phyloP scores from a whole-genome alignment of 352 stramenopile species.

The Pythium sukuiense region DNA sequence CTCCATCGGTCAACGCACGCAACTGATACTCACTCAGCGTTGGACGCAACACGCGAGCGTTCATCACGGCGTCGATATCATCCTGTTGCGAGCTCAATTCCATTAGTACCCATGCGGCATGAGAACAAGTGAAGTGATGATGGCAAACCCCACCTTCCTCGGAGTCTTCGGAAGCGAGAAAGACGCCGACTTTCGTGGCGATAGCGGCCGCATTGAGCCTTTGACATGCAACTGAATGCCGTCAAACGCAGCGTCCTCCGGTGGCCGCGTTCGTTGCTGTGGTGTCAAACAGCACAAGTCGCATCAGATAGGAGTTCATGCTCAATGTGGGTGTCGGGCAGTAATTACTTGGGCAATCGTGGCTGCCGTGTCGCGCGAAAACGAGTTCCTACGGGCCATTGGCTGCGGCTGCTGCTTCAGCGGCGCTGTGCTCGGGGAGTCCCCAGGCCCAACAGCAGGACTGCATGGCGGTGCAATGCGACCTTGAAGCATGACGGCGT shows the following conservation, averaged over 20 bases:
- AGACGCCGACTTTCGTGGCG: constrained; percentile 33
- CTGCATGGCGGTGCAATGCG: constrained; percentile 6
- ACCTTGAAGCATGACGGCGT: constrained; percentile 14
- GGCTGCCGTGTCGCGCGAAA: constrained; percentile 29
- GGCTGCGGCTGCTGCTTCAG: neutral
- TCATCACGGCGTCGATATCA: neutral
- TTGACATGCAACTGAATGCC: constrained; percentile 24
- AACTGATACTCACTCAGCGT: constrained; percentile 1
- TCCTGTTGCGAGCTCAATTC: neutral
- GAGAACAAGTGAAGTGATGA: neutral
- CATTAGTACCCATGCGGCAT: neutral
- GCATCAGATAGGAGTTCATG: too few species aligned
- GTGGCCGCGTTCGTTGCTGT: neutral
- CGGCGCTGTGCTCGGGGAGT: neutral
- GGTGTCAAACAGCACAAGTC: neutral
- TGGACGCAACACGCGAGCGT: neutral
- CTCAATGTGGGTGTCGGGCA: neutral
- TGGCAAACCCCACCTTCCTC: constrained; percentile 2
- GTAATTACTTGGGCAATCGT: constrained; percentile 35
- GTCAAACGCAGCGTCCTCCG: neutral
- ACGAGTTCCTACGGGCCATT: constrained; percentile 35
- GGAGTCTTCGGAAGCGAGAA: constrained; percentile 22
- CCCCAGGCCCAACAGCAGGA: constrained; percentile 1
- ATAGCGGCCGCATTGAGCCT: constrained; percentile 5
- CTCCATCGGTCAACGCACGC: neutral